Percentiles rank a stretch among this genome's conserved stretches.
These are phyloP conservation scores for Dimocarpus longan DNA, from an alignment of 345 rosid genomes.

Conservation along the genomic window DNA sequence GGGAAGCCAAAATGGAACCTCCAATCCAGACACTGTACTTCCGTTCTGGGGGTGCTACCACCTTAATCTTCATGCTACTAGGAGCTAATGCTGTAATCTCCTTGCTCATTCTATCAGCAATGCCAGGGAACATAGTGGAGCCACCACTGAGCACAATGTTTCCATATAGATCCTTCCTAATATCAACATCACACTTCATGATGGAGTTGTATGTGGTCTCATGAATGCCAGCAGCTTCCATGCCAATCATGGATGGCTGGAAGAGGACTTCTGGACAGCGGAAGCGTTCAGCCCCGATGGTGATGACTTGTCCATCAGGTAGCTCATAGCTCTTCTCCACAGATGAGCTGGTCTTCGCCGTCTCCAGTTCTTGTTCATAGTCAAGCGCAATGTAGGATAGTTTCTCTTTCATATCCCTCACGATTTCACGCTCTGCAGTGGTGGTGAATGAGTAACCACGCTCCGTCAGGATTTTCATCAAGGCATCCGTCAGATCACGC, in stretches of 20 bases:
- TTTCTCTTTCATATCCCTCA: slow-evolving; percentile 78
- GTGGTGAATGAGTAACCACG: slow-evolving; percentile 80
- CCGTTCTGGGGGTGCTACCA: slow-evolving; percentile 65
- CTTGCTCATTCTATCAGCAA: slow-evolving; percentile 80
- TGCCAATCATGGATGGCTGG: slow-evolving; percentile 78
- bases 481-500: slow-evolving; percentile 76
- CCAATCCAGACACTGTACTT: slow-evolving; percentile 70
- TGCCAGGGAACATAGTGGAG: slow-evolving; percentile 74
- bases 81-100: slow-evolving; percentile 71
- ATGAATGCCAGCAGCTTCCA: slow-evolving; percentile 63
- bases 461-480: slow-evolving; percentile 70
- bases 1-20: slow-evolving; percentile 61
- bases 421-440: slow-evolving; percentile 64
- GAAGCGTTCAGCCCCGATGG: slow-evolving; percentile 72
- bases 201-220: slow-evolving; percentile 63
- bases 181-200: slow-evolving; percentile 70
- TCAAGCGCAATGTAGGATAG: slow-evolving; percentile 70
- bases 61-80: slow-evolving; percentile 65
- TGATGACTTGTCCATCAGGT: slow-evolving; percentile 71
- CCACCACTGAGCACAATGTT: slow-evolving; percentile 68
- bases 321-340: slow-evolving; percentile 75
- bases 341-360: slow-evolving; percentile 52
- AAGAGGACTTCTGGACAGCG: slow-evolving; percentile 79
- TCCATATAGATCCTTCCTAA: slow-evolving; percentile 60
- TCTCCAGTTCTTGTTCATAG: slow-evolving; percentile 72